Conservation (phyloP, 164 flowering plant genomes). For the Taxillus chinensis region DNA sequence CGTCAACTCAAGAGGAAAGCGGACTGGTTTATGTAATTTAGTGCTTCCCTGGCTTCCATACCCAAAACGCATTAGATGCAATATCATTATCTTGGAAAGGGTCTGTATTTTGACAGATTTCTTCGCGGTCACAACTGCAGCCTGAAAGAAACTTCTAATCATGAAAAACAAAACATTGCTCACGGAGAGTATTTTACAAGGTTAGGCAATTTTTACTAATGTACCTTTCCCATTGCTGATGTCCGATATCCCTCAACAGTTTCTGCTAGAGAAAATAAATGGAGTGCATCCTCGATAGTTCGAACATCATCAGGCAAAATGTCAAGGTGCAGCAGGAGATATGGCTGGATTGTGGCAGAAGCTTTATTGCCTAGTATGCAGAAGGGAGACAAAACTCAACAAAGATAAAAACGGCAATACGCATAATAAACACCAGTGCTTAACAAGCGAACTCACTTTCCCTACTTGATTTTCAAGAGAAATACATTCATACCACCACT, state of each 20-base stretch:
- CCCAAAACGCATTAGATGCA: slow-evolving; percentile 94
- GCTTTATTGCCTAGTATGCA: slow-evolving; percentile 57
- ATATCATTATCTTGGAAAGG: slow-evolving; percentile 81
- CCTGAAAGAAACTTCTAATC: slow-evolving; percentile 23
- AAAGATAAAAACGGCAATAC: too few species aligned
- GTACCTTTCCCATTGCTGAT: slow-evolving; percentile 72
- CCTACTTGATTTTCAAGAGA: too few species aligned
- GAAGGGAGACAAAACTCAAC: not conserved
- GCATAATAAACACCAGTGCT: too few species aligned
- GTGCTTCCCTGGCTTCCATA: slow-evolving; percentile 89
- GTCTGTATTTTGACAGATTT: slow-evolving; percentile 69
- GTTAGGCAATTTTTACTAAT: not conserved
- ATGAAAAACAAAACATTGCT: not conserved
- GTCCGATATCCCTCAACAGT: slow-evolving; percentile 83
- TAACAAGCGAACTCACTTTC: too few species aligned
- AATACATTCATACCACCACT: not conserved
- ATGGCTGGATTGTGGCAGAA: slow-evolving; percentile 90
- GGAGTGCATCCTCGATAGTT: slow-evolving; percentile 85
- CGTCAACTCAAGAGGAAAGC: slow-evolving; percentile 70
- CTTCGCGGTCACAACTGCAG: slow-evolving; percentile 70
- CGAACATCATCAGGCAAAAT: slow-evolving; percentile 58
- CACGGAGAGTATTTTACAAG: not conserved
- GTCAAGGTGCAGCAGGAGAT: slow-evolving; percentile 79
- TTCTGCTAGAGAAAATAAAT: slow-evolving; percentile 72
- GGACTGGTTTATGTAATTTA: slow-evolving; percentile 78